Conservation (phyloP, 2,329 filamentous ascomycete species). For the Pseudogymnoascus verrucosus region DNA sequence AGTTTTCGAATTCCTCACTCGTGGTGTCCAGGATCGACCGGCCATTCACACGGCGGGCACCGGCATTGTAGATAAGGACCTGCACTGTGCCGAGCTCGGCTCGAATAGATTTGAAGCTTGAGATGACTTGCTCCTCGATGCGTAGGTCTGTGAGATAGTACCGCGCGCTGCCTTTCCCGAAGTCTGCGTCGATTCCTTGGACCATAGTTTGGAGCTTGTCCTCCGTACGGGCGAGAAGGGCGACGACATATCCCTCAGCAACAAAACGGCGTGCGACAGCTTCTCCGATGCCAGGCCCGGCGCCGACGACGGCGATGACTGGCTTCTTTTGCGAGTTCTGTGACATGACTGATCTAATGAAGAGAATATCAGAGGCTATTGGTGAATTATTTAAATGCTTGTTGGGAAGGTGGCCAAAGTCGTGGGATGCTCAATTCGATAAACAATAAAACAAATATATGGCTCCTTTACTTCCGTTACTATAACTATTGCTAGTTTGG, state of each 20-base stretch:
- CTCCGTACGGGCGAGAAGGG: slow-evolving; percentile 18
- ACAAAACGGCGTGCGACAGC: slow-evolving; percentile 18
- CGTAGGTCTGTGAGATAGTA: slow-evolving; percentile 19
- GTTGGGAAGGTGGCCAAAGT: background rate
- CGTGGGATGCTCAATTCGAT: background rate
- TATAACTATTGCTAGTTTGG: background rate
- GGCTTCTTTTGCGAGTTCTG: slow-evolving; percentile 14
- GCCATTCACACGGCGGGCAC: slow-evolving; percentile 19
- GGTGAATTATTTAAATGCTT: background rate
- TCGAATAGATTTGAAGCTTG: slow-evolving; percentile 20
- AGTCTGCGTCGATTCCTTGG: slow-evolving; percentile 13
- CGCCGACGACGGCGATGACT: slow-evolving; percentile 18
- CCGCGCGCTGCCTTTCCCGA: slow-evolving; percentile 13
- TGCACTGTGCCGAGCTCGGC: slow-evolving; percentile 14
- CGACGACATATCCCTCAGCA: slow-evolving; percentile 16
- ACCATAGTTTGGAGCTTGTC: slow-evolving; percentile 17
- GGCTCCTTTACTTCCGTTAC: background rate
- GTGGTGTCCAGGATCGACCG: slow-evolving; percentile 16
- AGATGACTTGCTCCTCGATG: slow-evolving; percentile 13
- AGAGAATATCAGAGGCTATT: background rate
- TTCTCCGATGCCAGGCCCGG: slow-evolving; percentile 18
- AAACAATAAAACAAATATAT: background rate
- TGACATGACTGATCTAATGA: slow-evolving; percentile 1
- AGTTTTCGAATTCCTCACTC: slow-evolving; percentile 17
- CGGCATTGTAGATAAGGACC: slow-evolving; percentile 18